Conservation (phyloP, 2,329 filamentous ascomycete species). For the Aspergillus novofumigatus region DNA sequence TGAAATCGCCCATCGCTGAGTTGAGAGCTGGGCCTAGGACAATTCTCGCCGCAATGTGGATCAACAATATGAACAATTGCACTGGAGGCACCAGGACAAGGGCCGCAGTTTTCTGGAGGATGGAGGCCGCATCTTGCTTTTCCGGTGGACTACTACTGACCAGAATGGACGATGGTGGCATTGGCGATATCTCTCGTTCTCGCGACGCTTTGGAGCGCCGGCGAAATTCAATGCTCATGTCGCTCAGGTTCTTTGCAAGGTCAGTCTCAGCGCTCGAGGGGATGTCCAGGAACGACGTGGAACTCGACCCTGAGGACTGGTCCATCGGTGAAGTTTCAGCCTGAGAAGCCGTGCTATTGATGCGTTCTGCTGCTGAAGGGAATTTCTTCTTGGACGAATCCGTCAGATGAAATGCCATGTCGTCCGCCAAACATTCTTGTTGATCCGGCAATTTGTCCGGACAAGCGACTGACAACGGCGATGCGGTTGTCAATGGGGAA, state of each 20-base stretch:
- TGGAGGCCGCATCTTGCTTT: constrained; percentile 55
- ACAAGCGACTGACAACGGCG: background rate
- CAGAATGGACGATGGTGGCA: constrained; percentile 65
- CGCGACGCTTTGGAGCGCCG: constrained; percentile 54
- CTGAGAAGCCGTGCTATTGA: background rate
- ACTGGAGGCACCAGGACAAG: constrained; percentile 76
- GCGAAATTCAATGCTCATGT: constrained; percentile 39
- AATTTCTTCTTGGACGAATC: background rate
- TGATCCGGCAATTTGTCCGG: background rate
- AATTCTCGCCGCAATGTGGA: constrained; percentile 75
- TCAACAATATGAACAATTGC: constrained; percentile 72
- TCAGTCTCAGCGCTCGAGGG: background rate
- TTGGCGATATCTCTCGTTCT: constrained; percentile 59
- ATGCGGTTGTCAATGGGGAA: constrained; percentile 20
- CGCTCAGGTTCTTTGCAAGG: constrained; percentile 17
- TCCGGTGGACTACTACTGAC: constrained; percentile 47
- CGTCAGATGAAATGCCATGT: background rate
- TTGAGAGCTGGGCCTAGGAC: constrained; percentile 38
- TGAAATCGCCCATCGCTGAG: constrained; percentile 15
- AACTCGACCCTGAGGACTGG: background rate
- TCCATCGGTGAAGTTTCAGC: background rate
- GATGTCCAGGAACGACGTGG: background rate
- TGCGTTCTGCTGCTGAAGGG: background rate
- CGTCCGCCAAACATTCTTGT: background rate
- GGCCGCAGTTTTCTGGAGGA: constrained; percentile 73